Conservation (phyloP, 2,329 filamentous ascomycete genomes). For the Hortaea sp. region DNA sequence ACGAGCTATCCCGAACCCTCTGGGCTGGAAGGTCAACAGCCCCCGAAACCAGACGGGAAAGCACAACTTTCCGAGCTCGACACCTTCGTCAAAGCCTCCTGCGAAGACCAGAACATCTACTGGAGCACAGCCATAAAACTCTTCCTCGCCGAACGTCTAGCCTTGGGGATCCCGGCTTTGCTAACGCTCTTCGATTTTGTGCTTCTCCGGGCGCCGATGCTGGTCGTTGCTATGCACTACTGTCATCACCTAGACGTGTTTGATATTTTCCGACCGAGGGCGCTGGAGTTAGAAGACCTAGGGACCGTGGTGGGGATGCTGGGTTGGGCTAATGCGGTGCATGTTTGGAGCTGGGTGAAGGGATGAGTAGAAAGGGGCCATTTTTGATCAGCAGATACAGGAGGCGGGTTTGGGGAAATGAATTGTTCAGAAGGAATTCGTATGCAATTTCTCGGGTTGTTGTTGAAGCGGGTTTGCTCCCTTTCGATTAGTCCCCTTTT, state of each 20-base stretch:
- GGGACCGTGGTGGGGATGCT: conserved; percentile 8
- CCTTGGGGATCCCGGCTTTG: conserved; percentile 27
- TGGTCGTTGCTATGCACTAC: conserved; percentile 16
- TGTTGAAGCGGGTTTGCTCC: no score
- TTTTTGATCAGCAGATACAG: no score
- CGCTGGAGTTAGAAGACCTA: conserved; percentile 11
- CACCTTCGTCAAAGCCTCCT: conserved; percentile 21
- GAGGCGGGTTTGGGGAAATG: no score
- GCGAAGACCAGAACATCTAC: conserved; percentile 23
- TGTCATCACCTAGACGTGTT: conserved; percentile 10
- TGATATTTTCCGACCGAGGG: conserved; percentile 18
- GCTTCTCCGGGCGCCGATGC: conserved; percentile 13
- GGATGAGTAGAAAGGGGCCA: conserved; percentile 9
- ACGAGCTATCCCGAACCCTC: conserved; percentile 26
- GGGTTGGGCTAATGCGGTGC: conserved; percentile 18
- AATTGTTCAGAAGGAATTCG: no score
- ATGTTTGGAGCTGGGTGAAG: conserved; percentile 22
- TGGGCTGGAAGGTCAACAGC: background rate
- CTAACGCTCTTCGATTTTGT: conserved; percentile 18
- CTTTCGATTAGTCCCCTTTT: no score
- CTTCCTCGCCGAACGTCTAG: conserved; percentile 33
- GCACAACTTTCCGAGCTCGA: conserved; percentile 32
- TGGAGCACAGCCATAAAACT: conserved; percentile 28
- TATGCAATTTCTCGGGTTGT: no score
- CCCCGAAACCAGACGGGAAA: conserved; percentile 19